Evolutionary conservation across 2,329 filamentous ascomycete genomes (phyloP), one percentile per base, ranked within the genome.

Genomic region (Aspergillus quadrilineatus): DNA sequence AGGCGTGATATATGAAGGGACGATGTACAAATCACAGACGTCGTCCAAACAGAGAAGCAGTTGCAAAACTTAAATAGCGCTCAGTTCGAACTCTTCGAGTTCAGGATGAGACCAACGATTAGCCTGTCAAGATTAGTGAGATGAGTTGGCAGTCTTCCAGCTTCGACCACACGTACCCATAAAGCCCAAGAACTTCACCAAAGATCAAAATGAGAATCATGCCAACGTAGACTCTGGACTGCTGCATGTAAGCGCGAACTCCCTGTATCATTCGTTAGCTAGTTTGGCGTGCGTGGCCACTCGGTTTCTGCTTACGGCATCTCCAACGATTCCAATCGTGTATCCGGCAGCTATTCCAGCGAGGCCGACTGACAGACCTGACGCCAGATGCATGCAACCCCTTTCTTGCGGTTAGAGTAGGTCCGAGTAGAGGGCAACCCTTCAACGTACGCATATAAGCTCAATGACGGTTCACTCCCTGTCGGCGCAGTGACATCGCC

Each of bases 141-240:
- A 4, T 49, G 34, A 15, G 22, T 44, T 34, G 10, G 49, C 32
- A 26, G 37, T 6, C 41, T 4, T 22, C 3, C 37, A 15, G 14
- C 6, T 17, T 9, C 17, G 17, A 15, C 45, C 32, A 36, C 6
- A 65, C 88, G 65, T 82, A 96, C 91, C 94, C 94, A 70, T 99
- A 99, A 32, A 99, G 87, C 74, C 94, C 94, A 72, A 99, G 74
- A 15, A 99, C 94, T 81, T 99, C 94, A 56, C 91, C 94, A 73
- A 99, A 99, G 84, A 99, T 99, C 62, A 97, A 83, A 66, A 97
- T 97, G 68, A 99, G 79, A 46, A 99, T 93, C 94, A 97, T 97
- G 75, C 94, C 94, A 49, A 99, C 94, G 67, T 97, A 99, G 64
- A 99, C 89, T 62, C 93, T 85, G 49, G 90, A 95, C 76, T 99